Evolutionary conservation across 2,329 filamentous ascomycete species (phyloP).

Genomic region (Penicillium sp.): DNA sequence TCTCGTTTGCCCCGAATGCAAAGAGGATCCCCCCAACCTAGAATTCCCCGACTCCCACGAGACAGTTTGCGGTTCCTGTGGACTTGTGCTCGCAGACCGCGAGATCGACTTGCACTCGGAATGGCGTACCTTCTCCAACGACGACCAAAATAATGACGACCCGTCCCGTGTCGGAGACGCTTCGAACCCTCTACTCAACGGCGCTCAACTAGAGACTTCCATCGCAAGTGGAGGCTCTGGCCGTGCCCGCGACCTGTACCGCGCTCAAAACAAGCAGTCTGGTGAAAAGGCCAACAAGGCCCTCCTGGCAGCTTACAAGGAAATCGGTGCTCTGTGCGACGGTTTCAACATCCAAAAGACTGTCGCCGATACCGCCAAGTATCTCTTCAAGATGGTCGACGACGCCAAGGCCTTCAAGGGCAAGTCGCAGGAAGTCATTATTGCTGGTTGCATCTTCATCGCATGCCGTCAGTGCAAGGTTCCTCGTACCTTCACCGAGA

Average conservation of each 20-base stretch:
- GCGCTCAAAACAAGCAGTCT: conserved; percentile 77
- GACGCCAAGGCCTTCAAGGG: conserved; percentile 93
- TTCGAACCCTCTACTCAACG: conserved; percentile 83
- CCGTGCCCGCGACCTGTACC: conserved; percentile 70
- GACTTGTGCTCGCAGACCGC: conserved; percentile 82
- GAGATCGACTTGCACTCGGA: conserved; percentile 95
- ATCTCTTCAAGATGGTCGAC: conserved; percentile 91
- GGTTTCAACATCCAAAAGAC: conserved; percentile 75
- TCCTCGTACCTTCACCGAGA: conserved; percentile 88
- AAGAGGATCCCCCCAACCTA: conserved; percentile 85
- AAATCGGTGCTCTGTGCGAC: conserved; percentile 85
- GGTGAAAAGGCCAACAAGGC: conserved; percentile 80
- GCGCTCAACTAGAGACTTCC: conserved; percentile 81
- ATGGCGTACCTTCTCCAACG: conserved; percentile 98
- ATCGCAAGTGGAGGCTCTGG: conserved; percentile 79
- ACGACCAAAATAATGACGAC: conserved; percentile 94
- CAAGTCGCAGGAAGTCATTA: conserved; percentile 89
- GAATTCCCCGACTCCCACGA: conserved; percentile 92
- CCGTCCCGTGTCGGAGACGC: conserved; percentile 97
- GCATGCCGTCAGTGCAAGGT: conserved; percentile 87
- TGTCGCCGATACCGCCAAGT: conserved; percentile 85
- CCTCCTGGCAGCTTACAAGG: conserved; percentile 77
- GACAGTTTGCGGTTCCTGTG: conserved; percentile 88
- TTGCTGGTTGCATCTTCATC: conserved; percentile 96
- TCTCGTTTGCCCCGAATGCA: conserved; percentile 86